Evolutionary conservation across 2,329 filamentous ascomycete species (phyloP).

Genomic region (Penicillium paneum): DNA sequence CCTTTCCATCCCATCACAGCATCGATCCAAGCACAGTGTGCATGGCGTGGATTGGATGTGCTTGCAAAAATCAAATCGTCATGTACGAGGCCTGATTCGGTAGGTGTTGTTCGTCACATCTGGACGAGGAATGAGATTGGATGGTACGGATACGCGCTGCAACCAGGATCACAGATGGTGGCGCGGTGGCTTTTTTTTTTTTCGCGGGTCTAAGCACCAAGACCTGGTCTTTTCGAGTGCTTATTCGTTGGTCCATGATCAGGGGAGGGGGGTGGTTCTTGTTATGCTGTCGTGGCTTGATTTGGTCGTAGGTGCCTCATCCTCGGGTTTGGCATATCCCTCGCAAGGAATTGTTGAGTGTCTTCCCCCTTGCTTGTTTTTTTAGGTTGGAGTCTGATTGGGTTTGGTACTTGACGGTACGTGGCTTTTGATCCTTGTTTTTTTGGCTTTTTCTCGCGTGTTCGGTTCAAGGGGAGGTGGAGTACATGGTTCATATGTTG

Average conservation of each 20-base stretch:
- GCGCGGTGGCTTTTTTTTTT: not conserved
- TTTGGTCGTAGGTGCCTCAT: not conserved
- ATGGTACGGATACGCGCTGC: not conserved
- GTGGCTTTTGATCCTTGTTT: conserved; percentile 3
- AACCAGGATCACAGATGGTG: conserved; percentile 1
- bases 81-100: not conserved
- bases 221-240: not conserved
- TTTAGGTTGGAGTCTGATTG: conserved; percentile 5
- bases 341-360: conserved; percentile 3
- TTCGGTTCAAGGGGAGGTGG: not conserved
- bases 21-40: not conserved
- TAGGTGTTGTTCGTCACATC: not conserved
- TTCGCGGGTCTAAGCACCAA: not conserved
- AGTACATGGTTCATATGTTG: not conserved
- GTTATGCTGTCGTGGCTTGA: not conserved
- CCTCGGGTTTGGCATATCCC: conserved; percentile 1
- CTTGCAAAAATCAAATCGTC: not conserved
- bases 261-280: not conserved
- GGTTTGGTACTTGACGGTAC: conserved; percentile 4
- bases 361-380: conserved; percentile 16
- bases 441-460: conserved; percentile 1
- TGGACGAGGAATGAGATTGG: not conserved
- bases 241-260: not conserved
- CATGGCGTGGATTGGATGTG: not conserved
- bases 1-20: not conserved